These are phyloP conservation scores for Saxophila tyrrhenica DNA, from an alignment of 495 filamentous ascomycete species.

Conservation along the genomic window DNA sequence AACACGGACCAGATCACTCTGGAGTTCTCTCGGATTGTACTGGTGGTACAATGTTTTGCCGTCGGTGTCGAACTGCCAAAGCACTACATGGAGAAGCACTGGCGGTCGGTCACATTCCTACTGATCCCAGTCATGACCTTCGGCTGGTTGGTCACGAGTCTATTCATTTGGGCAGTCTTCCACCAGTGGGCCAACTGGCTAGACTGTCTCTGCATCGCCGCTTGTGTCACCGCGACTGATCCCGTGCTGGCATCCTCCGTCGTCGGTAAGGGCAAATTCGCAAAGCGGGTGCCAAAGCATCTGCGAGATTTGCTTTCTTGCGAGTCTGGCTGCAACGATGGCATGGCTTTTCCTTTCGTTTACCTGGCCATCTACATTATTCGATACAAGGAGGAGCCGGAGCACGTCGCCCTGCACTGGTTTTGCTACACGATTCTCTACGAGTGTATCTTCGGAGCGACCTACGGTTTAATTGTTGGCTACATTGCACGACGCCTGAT, in stretches of 20 bases:
- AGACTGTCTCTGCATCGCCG: conserved; percentile 72
- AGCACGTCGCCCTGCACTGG: conserved; percentile 71
- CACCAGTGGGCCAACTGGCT: conserved; percentile 63
- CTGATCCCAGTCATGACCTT: conserved; percentile 95
- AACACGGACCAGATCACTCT: conserved; percentile 91
- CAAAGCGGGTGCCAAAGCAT: conserved; percentile 94
- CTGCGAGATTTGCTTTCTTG: conserved; percentile 89
- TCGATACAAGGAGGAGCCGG: conserved; percentile 55
- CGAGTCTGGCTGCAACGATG: conserved; percentile 98
- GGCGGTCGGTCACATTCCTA: conserved; percentile 81
- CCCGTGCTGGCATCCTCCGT: conserved; percentile 96
- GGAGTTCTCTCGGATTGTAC: conserved; percentile 92
- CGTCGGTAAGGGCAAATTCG: conserved; percentile 97
- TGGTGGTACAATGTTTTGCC: conserved; percentile 98
- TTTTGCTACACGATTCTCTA: conserved; percentile 85
- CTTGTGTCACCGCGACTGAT: conserved; percentile 96
- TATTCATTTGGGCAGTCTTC: conserved; percentile 98
- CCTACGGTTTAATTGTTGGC: conserved; percentile 81
- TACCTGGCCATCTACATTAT: conserved; percentile 87
- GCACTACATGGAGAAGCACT: conserved; percentile 95
- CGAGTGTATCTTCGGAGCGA: conserved; percentile 85
- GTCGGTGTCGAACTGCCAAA: conserved; percentile 97
- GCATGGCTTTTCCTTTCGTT: conserved; percentile 99
- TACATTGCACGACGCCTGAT: conserved; percentile 85
- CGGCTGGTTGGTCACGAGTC: conserved; percentile 86